Evolutionary conservation across 2,329 filamentous ascomycete genomes (phyloP).

Genomic region (Aspergillus sclerotialis): DNA sequence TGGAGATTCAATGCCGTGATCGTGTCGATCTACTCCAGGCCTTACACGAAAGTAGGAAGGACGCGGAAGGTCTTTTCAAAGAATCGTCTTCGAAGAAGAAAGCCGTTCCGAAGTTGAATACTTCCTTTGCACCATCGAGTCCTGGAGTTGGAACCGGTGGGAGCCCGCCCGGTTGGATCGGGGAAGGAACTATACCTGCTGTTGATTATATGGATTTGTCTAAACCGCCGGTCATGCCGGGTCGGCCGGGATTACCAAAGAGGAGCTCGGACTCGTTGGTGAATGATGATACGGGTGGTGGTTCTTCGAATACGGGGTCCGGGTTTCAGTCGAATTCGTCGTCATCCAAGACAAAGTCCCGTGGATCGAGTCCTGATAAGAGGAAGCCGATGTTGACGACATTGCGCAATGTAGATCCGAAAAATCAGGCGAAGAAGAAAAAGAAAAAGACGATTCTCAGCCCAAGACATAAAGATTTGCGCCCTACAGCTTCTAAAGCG

Average conservation of each 20-base stretch:
- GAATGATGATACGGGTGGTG: conserved; percentile 9
- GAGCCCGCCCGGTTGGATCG: conserved; percentile 60
- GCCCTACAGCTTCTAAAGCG: conserved; percentile 54
- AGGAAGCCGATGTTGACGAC: conserved; percentile 52
- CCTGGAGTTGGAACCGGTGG: conserved; percentile 11
- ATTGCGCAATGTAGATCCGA: conserved; percentile 42
- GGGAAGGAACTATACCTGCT: conserved; percentile 72
- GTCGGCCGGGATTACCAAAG: conserved; percentile 22
- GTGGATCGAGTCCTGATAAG: conserved; percentile 57
- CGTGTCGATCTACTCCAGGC: conserved; percentile 82
- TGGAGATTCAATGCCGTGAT: conserved; percentile 90
- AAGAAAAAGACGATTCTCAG: conserved; percentile 3
- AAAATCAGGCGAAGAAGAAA: conserved; percentile 42
- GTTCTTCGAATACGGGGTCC: background rate
- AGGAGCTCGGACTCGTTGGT: conserved; percentile 17
- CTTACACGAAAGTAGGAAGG: conserved; percentile 58
- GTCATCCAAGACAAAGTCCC: conserved; percentile 38
- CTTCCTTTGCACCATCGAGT: conserved; percentile 9
- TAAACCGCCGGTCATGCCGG: conserved; percentile 57
- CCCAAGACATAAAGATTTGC: conserved; percentile 34
- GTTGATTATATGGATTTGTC: conserved; percentile 75
- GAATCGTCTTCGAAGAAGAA: conserved; percentile 21
- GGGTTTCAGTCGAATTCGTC: conserved; percentile 15
- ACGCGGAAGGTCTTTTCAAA: conserved; percentile 26
- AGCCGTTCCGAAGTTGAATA: conserved; percentile 11